Evolutionary conservation across 2,329 filamentous ascomycete genomes (phyloP).

Genomic region (Penicillium frequentans): DNA sequence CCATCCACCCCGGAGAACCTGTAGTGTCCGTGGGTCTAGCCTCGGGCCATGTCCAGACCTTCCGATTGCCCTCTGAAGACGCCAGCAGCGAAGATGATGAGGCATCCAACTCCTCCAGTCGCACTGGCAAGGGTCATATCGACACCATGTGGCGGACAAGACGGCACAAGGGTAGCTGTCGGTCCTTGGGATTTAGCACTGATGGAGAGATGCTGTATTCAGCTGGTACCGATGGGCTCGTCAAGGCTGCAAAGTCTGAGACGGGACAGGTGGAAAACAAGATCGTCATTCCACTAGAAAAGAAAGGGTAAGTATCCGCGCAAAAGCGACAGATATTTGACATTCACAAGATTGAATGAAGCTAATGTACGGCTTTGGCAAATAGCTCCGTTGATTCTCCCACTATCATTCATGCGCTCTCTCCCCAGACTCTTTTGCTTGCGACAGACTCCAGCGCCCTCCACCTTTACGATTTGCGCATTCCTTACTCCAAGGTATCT

Average conservation of each 20-base stretch:
- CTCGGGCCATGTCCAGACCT: conserved; percentile 81
- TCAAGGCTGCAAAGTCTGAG: conserved; percentile 60
- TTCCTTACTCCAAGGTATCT: conserved; percentile 53
- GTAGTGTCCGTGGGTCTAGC: conserved; percentile 83
- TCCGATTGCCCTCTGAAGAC: conserved; percentile 65
- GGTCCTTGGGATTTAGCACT: conserved; percentile 72
- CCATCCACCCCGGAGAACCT: conserved; percentile 79
- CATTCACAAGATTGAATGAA: background rate
- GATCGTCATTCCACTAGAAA: conserved; percentile 65
- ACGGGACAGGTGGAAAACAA: conserved; percentile 75
- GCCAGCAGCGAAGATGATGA: conserved; percentile 52
- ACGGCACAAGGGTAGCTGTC: conserved; percentile 91
- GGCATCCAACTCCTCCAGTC: conserved; percentile 42
- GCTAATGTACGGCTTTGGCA: conserved; percentile 11
- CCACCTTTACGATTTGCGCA: conserved; percentile 82
- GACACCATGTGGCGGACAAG: conserved; percentile 83
- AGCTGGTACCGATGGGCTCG: conserved; percentile 62
- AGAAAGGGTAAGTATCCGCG: conserved; percentile 39
- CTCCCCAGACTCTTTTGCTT: conserved; percentile 82
- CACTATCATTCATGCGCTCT: conserved; percentile 77
- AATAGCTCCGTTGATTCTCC: conserved; percentile 64
- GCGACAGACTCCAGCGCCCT: conserved; percentile 87
- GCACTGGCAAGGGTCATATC: conserved; percentile 70
- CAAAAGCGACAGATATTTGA: background rate
- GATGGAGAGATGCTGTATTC: conserved; percentile 71